phyloP scores from a whole-genome alignment of 1,284 basidiomycete genomes.

The Vanrija humicola region DNA sequence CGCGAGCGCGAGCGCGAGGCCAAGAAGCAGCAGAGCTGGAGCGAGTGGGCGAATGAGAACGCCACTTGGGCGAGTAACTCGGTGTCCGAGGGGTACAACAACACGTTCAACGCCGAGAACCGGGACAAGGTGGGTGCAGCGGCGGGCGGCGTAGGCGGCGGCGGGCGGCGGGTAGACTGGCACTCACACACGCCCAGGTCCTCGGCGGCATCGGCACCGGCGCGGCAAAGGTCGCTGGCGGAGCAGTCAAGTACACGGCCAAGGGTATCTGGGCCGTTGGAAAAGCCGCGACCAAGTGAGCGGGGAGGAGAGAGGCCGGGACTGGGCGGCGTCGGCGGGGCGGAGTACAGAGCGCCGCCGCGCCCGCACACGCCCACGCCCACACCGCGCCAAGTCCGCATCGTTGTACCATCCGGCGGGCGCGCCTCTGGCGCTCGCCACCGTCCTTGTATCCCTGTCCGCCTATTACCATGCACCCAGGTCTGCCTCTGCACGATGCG shows the following conservation, averaged over 20 bases:
- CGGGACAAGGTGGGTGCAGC: conserved; percentile 9
- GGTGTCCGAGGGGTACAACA: conserved; percentile 1
- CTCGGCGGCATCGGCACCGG: conserved; percentile 10
- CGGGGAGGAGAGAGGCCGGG: neutral
- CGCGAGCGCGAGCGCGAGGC: neutral
- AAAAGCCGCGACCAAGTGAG: conserved; percentile 13
- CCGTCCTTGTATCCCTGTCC: too few relatives aligned
- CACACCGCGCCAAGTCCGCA: too few relatives aligned
- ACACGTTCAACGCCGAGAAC: neutral
- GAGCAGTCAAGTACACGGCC: conserved; percentile 18
- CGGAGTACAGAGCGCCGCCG: too few relatives aligned
- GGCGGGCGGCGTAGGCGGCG: neutral
- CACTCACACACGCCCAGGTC: conserved; percentile 3
- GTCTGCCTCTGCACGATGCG: too few relatives aligned
- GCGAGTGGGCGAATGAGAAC: conserved; percentile 11
- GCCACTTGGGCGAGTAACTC: conserved; percentile 1
- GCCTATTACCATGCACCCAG: too few relatives aligned
- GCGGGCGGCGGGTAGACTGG: too few relatives aligned
- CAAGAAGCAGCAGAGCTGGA: conserved; percentile 2
- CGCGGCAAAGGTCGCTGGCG: conserved; percentile 16
- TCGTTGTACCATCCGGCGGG: too few relatives aligned
- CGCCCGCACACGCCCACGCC: too few relatives aligned
- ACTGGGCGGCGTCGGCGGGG: too few relatives aligned
- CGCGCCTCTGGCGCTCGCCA: too few relatives aligned
- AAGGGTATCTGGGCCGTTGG: conserved; percentile 24